Base-by-base conservation (phyloP, 2,329 filamentous ascomycete genomes). In the Diaporthe sp. region DNA sequence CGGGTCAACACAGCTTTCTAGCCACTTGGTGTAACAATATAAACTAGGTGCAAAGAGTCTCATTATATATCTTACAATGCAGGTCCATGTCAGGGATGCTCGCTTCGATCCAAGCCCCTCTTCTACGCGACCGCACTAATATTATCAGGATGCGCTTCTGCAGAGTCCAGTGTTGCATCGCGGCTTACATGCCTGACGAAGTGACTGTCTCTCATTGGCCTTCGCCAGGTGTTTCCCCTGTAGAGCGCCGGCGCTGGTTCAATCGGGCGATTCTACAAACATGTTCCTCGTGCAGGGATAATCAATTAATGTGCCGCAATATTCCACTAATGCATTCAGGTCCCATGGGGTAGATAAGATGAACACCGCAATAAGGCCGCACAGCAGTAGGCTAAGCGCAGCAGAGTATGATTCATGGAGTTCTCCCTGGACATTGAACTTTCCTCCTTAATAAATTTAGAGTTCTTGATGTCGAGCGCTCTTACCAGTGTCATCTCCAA, bases 111-210 rank as follows among this genome's bases (percentile, higher is more conserved):
- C 64, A 22, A 54, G 33, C 64, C 64, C 64, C 64, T 35, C 64
- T 40, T 28, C 35, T 40, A 40, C 19, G 15, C 10, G 13, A 40
- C 25, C 15, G 45, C 47, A 68, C 47, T 68, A 68, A 35, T 6
- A 40, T 38, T 9, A n/a, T 64, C 60, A 64, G 25, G 40, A 64
- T 64, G 58, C 60, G 25, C 40, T 64, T 22, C n/a, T 54, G 64
- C 47, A 38, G 50, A 28, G 10, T 40, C 19, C 45, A 54, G 10
- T 25, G 64, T 68, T 54, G 47, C 64, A 68, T 28, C 1, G 33
- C 25, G 47, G 33, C 45, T 54, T 54, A 54, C 47, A 30, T 38
- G 13, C 64, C 64, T 54, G 64, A 15, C n/a, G 10, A 19, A 40
- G 13, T 25, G 2, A n/a, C 2, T 52, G 1, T 35, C 33, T 17